These are phyloP conservation scores for Multifurca ochricompacta DNA, from an alignment of 768 basidiomycete species.

Conservation along the genomic window DNA sequence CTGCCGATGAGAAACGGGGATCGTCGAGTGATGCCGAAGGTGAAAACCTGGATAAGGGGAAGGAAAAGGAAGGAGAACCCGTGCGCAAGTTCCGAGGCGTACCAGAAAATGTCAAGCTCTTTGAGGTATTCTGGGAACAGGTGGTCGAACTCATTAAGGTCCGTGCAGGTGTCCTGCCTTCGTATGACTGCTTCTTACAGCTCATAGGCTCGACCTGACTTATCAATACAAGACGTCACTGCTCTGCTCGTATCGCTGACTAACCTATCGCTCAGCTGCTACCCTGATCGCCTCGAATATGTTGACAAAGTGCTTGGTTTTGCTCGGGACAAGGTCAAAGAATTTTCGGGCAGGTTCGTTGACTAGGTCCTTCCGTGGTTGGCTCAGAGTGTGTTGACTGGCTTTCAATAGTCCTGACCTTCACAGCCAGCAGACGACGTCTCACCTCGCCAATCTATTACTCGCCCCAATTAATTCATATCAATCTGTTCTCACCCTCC, in stretches of 20 bases:
- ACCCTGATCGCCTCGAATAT: conserved; percentile 94
- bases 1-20: conserved; percentile 3
- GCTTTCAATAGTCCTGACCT: conserved; percentile 62
- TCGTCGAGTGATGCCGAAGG: conserved; percentile 21
- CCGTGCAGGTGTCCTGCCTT: background rate
- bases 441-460: conserved; percentile 86
- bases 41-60: conserved; percentile 42
- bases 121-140: conserved; percentile 99
- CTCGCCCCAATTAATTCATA: conserved; percentile 95
- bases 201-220: conserved; percentile 83
- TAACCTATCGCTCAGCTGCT: conserved; percentile 93
- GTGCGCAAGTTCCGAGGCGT: conserved; percentile 89
- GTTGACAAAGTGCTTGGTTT: conserved; percentile 94
- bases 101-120: conserved; percentile 89
- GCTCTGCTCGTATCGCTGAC: conserved; percentile 92
- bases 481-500: conserved; percentile 92
- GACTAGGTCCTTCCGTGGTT: background rate
- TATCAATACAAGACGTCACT: conserved; percentile 96
- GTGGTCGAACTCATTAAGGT: conserved; percentile 98
- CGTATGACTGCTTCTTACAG: background rate
- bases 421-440: conserved; percentile 77
- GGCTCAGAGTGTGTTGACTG: background rate
- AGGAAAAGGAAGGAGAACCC: conserved; percentile 43
- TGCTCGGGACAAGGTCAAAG: conserved; percentile 77
- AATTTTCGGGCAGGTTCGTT: conserved; percentile 69